phyloP scores from a whole-genome alignment of 2,329 filamentous ascomycete genomes.

The Fusarium verticillioides region DNA sequence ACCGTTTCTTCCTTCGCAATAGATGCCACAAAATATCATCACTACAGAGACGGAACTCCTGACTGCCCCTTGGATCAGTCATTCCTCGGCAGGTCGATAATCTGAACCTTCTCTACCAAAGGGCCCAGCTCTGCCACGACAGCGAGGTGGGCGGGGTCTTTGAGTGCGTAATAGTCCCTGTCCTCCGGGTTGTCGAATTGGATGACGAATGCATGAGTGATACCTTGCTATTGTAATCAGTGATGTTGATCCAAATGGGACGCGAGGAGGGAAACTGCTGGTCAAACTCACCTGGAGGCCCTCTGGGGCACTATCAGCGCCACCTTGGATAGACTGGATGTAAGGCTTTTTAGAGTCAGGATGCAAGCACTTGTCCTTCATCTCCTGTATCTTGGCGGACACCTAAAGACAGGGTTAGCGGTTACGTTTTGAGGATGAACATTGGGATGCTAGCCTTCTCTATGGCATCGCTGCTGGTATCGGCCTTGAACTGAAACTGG shows the following conservation, averaged over 20 bases:
- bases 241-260: rapidly evolving
- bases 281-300: background rate
- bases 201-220: conserved; percentile 1
- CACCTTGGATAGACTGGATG: background rate
- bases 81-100: conserved; percentile 64
- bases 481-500: background rate
- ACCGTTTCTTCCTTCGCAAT: no score
- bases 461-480: background rate
- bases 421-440: no score
- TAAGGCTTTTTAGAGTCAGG: background rate
- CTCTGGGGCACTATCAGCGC: background rate
- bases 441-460: rapidly evolving
- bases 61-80: background rate
- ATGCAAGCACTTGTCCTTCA: background rate
- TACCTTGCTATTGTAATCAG: background rate
- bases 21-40: no score
- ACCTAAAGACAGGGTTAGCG: background rate
- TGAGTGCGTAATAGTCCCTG: conserved; percentile 72
- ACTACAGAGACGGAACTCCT: no score
- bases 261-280: no score
- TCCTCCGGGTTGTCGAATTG: conserved; percentile 73
- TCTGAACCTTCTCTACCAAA: conserved; percentile 62
- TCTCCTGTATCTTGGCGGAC: background rate
- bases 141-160: conserved; percentile 71
- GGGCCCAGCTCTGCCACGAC: conserved; percentile 64